Evolutionary conservation across 2,329 filamentous ascomycete species (phyloP), one percentile per base, ranked within the genome.

Genomic region (Cylindrodendrum hubeiense): DNA sequence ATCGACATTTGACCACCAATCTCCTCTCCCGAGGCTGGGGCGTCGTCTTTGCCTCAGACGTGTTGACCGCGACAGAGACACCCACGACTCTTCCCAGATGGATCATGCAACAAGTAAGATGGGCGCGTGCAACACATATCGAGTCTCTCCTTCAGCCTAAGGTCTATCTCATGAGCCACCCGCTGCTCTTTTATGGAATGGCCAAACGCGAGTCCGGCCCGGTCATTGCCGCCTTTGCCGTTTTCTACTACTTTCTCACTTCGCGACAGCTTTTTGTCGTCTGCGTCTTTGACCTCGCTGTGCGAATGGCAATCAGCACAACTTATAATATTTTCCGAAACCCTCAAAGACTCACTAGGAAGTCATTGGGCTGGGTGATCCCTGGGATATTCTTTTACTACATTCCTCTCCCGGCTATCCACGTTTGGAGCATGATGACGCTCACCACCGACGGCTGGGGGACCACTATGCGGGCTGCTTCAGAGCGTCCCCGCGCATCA

Each of bases 1-100:
- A 74, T 44, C 66, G 72, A 5, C 71, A 73, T 44, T 61, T 74
- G n/a, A 74, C 72, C 3, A 74, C 72, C 12, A 71, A 72, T 37
- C 72, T 74, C 5, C 68, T 74, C 7, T 39, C 50, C 8, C 70
- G 71, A 15, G 72, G 72, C 49, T 76, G 75, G 75, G 74, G 75
- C 21, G 71, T 71, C 8, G 66, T 72, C 21, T 75, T 75, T 54
- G 71, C 74, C n/a, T 69, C 72, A 3, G 74, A 74, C 55, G 74
- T 74, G 7, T 65, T 72, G 9, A 63, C 71, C 1, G 51, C 66
- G 5, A 74, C 72, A 3, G 72, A 74, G 17, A 73, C 72, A 2
- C 72, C 72, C 1, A 71, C 71, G 2, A 73, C 69, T 3, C 54
- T 74, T 9, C 56, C 70, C 4, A 65, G 72, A 62, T 74, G 72